Evolutionary conservation across 192 early-diverging fungal genomes (phyloP).

Genomic region (Podila epicladia): DNA sequence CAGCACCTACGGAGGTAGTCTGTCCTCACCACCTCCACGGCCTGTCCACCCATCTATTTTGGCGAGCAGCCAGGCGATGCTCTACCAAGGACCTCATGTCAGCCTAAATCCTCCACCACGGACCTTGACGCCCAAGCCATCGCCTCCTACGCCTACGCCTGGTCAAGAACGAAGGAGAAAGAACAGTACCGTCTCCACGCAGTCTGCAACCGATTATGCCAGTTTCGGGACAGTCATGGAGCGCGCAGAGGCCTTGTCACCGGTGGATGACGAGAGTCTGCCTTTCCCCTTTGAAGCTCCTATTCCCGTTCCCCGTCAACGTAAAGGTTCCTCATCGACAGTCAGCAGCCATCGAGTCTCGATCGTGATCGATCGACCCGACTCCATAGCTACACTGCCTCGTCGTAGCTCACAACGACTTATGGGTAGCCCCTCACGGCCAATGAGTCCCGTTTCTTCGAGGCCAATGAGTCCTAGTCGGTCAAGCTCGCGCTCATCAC

Average conservation of each 20-base stretch:
- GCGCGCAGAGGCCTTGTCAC: conserved; percentile 26
- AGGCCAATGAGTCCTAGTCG: conserved; percentile 34
- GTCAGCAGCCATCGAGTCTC: conserved; percentile 29
- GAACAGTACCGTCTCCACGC: conserved; percentile 16
- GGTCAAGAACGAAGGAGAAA: conserved; percentile 12
- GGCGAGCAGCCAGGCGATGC: background rate
- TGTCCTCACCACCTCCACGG: conserved; percentile 24
- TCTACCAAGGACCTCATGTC: conserved; percentile 1
- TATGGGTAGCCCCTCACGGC: conserved; percentile 35
- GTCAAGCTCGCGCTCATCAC: conserved; percentile 19
- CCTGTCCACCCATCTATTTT: conserved; percentile 1
- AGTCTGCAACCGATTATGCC: conserved; percentile 23
- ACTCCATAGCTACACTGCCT: conserved; percentile 28
- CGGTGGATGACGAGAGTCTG: background rate
- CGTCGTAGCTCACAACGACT: conserved; percentile 34
- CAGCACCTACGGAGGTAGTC: background rate
- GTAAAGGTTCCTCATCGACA: background rate
- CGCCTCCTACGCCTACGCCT: background rate
- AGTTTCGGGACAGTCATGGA: conserved; percentile 51
- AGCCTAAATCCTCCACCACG: background rate
- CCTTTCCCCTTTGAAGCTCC: conserved; percentile 2
- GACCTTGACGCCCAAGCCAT: conserved; percentile 4
- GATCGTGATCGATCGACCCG: conserved; percentile 18
- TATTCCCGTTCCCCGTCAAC: background rate
- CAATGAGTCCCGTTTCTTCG: conserved; percentile 41